phyloP scores from a whole-genome alignment of 805 yeast genomes.

The Candida rishiriensis region DNA sequence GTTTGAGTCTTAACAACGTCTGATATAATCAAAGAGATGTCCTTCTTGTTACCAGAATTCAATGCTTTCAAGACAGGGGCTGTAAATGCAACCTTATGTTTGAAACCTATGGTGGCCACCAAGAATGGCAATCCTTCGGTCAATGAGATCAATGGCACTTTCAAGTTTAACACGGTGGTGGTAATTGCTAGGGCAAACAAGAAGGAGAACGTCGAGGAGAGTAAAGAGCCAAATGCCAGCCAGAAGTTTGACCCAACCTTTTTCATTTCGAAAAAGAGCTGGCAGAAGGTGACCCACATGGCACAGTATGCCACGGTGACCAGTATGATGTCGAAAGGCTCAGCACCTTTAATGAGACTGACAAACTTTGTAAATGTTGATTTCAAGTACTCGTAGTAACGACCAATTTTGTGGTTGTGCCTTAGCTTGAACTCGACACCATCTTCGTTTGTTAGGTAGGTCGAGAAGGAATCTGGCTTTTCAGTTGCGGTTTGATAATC shows the following conservation, averaged over 20 bases:
- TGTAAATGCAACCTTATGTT: constrained; percentile 74
- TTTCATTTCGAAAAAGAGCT: constrained; percentile 71
- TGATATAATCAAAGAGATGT: constrained; percentile 30
- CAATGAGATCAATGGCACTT: constrained; percentile 67
- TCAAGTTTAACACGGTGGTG: constrained; percentile 48
- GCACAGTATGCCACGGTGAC: constrained; percentile 79
- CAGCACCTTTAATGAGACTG: constrained; percentile 62
- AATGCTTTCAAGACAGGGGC: constrained; percentile 47
- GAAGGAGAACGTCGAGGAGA: constrained; percentile 80
- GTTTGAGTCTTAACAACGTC: constrained; percentile 30
- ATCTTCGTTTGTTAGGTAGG: constrained; percentile 25
- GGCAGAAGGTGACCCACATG: constrained; percentile 78
- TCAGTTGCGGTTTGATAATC: constrained; percentile 21
- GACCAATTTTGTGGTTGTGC: constrained; percentile 50
- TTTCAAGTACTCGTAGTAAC: constrained; percentile 49
- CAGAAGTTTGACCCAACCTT: constrained; percentile 79
- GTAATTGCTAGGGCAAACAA: constrained; percentile 69
- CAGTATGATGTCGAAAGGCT: constrained; percentile 76
- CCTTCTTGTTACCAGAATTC: constrained; percentile 20
- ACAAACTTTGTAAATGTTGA: constrained; percentile 37
- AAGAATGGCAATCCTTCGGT: constrained; percentile 92
- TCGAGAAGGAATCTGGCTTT: constrained; percentile 17
- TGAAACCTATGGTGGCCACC: constrained; percentile 89
- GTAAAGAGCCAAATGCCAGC: constrained; percentile 75
- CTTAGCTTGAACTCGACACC: constrained; percentile 61